A percentile compares a stretch with the other conserved stretches of the same genome.
Conservation (phyloP, 2,329 filamentous ascomycete genomes). For the Hypoxylon sp. region DNA sequence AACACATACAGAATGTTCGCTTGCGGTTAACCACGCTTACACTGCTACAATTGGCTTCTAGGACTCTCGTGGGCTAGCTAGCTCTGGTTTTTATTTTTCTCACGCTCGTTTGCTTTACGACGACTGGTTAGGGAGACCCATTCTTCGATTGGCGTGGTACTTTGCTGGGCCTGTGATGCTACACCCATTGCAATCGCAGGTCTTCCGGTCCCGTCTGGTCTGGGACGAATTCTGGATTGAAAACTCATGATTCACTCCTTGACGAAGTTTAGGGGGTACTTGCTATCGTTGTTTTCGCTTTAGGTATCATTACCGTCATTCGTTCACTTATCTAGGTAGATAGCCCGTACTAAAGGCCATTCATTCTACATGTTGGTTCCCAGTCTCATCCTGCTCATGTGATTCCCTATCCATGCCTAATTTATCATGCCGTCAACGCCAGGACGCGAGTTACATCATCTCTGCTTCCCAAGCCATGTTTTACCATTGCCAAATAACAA, state of each 20-base stretch:
- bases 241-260: constrained; percentile 29
- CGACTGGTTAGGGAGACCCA: constrained; percentile 20
- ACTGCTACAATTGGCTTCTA: constrained; percentile 23
- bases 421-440: constrained; percentile 35
- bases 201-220: constrained; percentile 21
- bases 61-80: constrained; percentile 24
- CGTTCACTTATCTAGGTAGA: constrained; percentile 42
- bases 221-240: constrained; percentile 12
- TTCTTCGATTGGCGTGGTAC: constrained; percentile 5
- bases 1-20: constrained; percentile 2
- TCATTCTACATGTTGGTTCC: constrained; percentile 36
- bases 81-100: constrained; percentile 24
- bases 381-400: constrained; percentile 22
- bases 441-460: constrained; percentile 11
- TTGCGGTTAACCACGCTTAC: constrained; percentile 24
- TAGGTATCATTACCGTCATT: constrained; percentile 46
- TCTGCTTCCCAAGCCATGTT: constrained; percentile 2
- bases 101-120: constrained; percentile 31
- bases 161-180: constrained; percentile 11
- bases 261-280: constrained; percentile 8
- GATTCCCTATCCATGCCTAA: constrained; percentile 28
- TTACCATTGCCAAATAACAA: background rate
- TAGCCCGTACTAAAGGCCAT: constrained; percentile 43
- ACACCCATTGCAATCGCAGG: constrained; percentile 19
- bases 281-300: constrained; percentile 27